Conservation (phyloP, 108 stramenopile genomes). For the Cyclotella baltica region DNA sequence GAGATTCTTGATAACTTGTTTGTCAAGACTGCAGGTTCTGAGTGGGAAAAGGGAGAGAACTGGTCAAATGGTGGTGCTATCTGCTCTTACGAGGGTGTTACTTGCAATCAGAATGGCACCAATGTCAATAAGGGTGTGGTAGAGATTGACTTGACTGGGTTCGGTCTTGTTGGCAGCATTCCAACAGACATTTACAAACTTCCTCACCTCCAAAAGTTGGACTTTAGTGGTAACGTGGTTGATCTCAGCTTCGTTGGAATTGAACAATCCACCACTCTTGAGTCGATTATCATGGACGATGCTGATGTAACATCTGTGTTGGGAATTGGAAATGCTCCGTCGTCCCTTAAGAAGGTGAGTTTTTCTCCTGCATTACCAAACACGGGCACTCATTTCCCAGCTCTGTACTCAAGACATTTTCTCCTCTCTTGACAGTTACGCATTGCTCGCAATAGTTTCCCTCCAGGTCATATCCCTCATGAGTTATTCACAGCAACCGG, state of each 20-base stretch:
- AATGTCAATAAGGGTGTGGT: constrained; percentile 55
- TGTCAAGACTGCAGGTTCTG: constrained; percentile 59
- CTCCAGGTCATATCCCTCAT: constrained; percentile 59
- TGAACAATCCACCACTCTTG: constrained; percentile 54
- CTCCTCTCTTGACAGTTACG: constrained; percentile 55
- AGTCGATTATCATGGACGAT: constrained; percentile 63
- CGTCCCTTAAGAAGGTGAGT: constrained; percentile 44
- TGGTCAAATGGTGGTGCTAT: constrained; percentile 60
- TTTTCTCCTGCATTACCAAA: too few relatives aligned
- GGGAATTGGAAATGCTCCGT: constrained; percentile 66
- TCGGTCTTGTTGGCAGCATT: constrained; percentile 63
- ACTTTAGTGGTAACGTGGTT: constrained; percentile 73
- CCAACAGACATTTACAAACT: constrained; percentile 72
- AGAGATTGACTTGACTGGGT: constrained; percentile 57
- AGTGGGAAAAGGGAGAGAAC: constrained; percentile 64
- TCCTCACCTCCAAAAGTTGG: constrained; percentile 60
- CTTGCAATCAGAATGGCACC: constrained; percentile 46
- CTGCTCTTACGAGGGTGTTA: constrained; percentile 83
- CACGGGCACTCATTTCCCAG: too few relatives aligned
- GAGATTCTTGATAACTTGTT: constrained; percentile 64
- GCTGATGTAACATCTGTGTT: constrained; percentile 60
- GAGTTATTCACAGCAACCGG: constrained; percentile 59
- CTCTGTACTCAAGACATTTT: too few relatives aligned
- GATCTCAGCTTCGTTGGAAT: constrained; percentile 70
- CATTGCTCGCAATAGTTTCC: constrained; percentile 63